phyloP scores from a whole-genome alignment of 2,329 filamentous ascomycete species.

The Orbilia javanica region DNA sequence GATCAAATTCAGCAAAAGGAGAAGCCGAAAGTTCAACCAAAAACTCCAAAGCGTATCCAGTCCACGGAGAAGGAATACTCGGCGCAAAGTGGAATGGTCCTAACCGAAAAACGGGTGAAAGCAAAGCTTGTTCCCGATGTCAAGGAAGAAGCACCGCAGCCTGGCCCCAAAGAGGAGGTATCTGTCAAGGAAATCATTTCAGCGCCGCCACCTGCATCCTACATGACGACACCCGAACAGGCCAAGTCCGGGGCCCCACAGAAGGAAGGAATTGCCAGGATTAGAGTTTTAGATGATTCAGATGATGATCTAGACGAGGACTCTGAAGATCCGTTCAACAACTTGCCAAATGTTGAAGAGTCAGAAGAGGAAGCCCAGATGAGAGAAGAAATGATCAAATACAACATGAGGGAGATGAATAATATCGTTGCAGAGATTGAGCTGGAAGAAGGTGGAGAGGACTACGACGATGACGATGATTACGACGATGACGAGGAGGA shows the following conservation, averaged over 20 bases:
- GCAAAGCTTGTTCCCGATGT: constrained; percentile 47
- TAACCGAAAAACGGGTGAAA: constrained; percentile 51
- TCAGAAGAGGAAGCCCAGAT: constrained; percentile 82
- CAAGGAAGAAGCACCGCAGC: constrained; percentile 39
- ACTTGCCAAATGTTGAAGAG: constrained; percentile 72
- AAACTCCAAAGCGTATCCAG: constrained; percentile 53
- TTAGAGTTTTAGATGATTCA: constrained; percentile 36
- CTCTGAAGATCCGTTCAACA: constrained; percentile 67
- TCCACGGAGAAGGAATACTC: constrained; percentile 55
- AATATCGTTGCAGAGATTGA: constrained; percentile 92
- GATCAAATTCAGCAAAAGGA: constrained; percentile 53
- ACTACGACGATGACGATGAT: constrained; percentile 69
- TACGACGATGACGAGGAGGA: constrained; percentile 70
- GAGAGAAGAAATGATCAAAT: constrained; percentile 89
- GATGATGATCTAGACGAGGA: constrained; percentile 67
- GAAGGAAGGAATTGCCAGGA: constrained; percentile 46
- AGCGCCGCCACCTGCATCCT: background rate
- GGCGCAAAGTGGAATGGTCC: constrained; percentile 44
- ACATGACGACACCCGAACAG: constrained; percentile 21
- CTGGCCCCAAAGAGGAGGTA: constrained; percentile 7
- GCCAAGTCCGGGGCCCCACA: background rate
- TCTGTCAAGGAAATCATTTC: constrained; percentile 41
- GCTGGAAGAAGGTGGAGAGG: constrained; percentile 75
- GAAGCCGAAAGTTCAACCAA: constrained; percentile 37
- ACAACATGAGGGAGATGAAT: constrained; percentile 87